Base-by-base conservation (phyloP, 768 basidiomycete species). In the Boletellus ananas region DNA sequence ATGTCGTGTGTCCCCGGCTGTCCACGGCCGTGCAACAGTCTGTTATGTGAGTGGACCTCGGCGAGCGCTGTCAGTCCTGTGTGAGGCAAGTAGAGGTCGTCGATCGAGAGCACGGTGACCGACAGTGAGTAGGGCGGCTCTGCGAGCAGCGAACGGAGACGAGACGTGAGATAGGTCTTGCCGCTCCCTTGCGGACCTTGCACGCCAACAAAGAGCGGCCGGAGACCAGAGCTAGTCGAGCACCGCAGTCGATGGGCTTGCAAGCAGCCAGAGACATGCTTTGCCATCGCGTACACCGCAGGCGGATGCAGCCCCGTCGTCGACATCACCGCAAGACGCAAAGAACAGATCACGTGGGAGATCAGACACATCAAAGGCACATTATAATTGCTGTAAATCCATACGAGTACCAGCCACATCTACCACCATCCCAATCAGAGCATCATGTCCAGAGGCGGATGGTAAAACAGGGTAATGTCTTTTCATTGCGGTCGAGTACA, bases 171-270 rank as follows among this genome's bases (percentile, higher is more conserved):
- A 62, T 79, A 91, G 0, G 93, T 87, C 73, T 98, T 98, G 31
- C 94, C 94, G 45, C 87, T 89, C 11, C 94, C 94, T 68, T 97
- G 94, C 0, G 94, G 93, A 1, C 94, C 94, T 70, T 96, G 94
- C 14, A 96, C 62, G 3, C 84, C 93, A 12, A 94, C 81, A 53
- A 96, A 87, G 14, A 96, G 72, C 3, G 94, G 93, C 20, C 66
- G 64, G 11, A 12, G 45, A 6, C 13, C 43, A 9, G 36, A 23
- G n/a, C 21, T 38, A n/a, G 50, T 8, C 17, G 45, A 21, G 47
- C 49, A 46, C 43, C 52, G 64, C 31, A 58, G 33, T 18, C 67
- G 68, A 58, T 74, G 70, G 2, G 31, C 16, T 33, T 50, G 18
- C n/a, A 78, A 59, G 25, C 76, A 71, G 3, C 35, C n/a, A 18